A percentile compares a stretch with the other conserved stretches of the same genome.
phyloP scores from a whole-genome alignment of 257 asterid genomes.

The Marsdenia floribunda region DNA sequence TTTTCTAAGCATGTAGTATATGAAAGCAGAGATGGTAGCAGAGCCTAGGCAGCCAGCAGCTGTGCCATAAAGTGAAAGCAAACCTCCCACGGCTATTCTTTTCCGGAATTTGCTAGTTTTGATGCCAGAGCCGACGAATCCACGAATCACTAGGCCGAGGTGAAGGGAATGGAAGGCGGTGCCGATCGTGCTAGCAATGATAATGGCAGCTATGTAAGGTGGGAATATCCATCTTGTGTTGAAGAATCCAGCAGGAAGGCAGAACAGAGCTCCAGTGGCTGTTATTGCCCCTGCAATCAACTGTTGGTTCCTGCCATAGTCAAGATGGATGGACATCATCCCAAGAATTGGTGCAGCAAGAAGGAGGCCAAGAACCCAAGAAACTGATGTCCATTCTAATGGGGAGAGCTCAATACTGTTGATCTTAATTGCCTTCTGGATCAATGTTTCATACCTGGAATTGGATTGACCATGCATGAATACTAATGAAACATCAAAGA shows the following conservation, averaged over 20 bases:
- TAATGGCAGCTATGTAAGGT: constrained; percentile 61
- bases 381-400: constrained; percentile 67
- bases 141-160: constrained; percentile 72
- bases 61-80: constrained; percentile 68
- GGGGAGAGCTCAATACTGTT: constrained; percentile 49
- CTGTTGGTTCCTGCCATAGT: constrained; percentile 56
- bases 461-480: background rate
- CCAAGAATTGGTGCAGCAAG: constrained; percentile 68
- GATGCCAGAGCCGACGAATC: constrained; percentile 54
- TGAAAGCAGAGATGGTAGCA: constrained; percentile 60
- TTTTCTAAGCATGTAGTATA: constrained; percentile 60
- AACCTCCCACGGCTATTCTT: constrained; percentile 51
- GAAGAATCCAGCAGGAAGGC: constrained; percentile 84
- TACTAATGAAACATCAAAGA: no score
- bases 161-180: constrained; percentile 65
- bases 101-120: constrained; percentile 37
- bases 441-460: constrained; percentile 59
- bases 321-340: constrained; percentile 55
- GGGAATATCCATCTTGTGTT: constrained; percentile 75
- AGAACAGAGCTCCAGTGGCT: constrained; percentile 71
- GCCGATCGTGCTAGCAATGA: constrained; percentile 62
- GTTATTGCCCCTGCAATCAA: constrained; percentile 69
- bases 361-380: constrained; percentile 72
- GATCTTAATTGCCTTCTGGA: constrained; percentile 39
- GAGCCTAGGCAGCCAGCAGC: constrained; percentile 80